Conservation (phyloP, 2,329 filamentous ascomycete species). For the Cryphonectria naterciae region DNA sequence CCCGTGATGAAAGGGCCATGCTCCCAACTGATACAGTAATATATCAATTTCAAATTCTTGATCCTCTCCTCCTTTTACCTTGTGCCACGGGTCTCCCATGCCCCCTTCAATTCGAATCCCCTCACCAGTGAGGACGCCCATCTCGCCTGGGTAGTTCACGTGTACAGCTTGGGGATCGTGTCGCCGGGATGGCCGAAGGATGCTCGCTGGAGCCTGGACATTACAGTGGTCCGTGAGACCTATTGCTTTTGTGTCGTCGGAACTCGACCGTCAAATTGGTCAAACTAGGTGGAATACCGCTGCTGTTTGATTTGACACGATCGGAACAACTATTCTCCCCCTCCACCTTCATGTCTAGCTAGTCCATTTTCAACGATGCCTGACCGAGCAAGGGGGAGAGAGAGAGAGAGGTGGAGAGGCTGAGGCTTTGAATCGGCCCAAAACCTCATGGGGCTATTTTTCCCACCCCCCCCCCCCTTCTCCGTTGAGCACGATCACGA, state of each 20-base stretch:
- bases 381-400: neutral
- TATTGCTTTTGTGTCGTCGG: neutral
- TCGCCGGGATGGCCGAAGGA: neutral
- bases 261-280: neutral
- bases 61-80: neutral
- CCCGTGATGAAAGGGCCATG: conserved; percentile 1
- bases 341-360: neutral
- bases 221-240: neutral
- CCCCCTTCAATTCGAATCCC: neutral
- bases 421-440: neutral
- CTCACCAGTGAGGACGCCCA: neutral
- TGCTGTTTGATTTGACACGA: neutral
- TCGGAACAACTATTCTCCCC: neutral
- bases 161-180: neutral
- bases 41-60: neutral
- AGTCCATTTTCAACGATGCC: neutral
- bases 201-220: neutral
- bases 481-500: neutral
- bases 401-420: neutral
- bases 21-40: neutral
- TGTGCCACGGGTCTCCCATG: neutral
- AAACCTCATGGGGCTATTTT: neutral
- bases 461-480: no score
- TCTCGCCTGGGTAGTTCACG: neutral
- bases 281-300: neutral